Percentiles rank a stretch among this genome's conserved stretches.
phyloP scores from a whole-genome alignment of 2,329 filamentous ascomycete species.

The Emericellopsis atlantica region DNA sequence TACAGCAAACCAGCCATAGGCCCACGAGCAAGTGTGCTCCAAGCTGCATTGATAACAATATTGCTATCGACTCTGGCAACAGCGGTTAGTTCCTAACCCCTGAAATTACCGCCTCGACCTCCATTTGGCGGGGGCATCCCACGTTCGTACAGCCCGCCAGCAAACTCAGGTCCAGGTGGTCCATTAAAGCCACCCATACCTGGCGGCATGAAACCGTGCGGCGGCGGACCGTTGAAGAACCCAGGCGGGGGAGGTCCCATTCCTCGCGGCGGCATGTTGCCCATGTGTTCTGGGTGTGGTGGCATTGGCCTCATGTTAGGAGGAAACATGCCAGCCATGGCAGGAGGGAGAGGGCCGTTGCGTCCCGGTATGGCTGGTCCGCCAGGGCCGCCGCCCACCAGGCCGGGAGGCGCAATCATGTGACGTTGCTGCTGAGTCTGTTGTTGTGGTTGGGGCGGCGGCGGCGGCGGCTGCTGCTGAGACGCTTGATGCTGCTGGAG shows the following conservation, averaged over 20 bases:
- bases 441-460: conserved; percentile 8
- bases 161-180: conserved; percentile 30
- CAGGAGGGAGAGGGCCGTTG: conserved; percentile 31
- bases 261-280: conserved; percentile 36
- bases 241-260: conserved; percentile 45
- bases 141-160: conserved; percentile 38
- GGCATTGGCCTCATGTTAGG: conserved; percentile 46
- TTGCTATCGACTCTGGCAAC: not conserved
- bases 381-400: conserved; percentile 24
- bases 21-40: too few species aligned
- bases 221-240: conserved; percentile 38
- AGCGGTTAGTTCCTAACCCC: conserved; percentile 4
- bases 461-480: conserved; percentile 7
- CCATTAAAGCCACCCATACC: conserved; percentile 45
- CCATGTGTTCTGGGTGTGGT: conserved; percentile 32
- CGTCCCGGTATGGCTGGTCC: conserved; percentile 9
- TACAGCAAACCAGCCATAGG: too few species aligned
- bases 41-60: too few species aligned
- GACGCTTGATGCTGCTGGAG: conserved; percentile 14
- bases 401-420: conserved; percentile 50
- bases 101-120: conserved; percentile 18
- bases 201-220: conserved; percentile 40
- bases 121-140: conserved; percentile 37
- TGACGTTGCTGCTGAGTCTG: conserved; percentile 13
- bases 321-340: conserved; percentile 46